These are phyloP conservation scores for Calonectria hawksworthii DNA, from an alignment of 2,329 filamentous ascomycete species.

Conservation along the genomic window DNA sequence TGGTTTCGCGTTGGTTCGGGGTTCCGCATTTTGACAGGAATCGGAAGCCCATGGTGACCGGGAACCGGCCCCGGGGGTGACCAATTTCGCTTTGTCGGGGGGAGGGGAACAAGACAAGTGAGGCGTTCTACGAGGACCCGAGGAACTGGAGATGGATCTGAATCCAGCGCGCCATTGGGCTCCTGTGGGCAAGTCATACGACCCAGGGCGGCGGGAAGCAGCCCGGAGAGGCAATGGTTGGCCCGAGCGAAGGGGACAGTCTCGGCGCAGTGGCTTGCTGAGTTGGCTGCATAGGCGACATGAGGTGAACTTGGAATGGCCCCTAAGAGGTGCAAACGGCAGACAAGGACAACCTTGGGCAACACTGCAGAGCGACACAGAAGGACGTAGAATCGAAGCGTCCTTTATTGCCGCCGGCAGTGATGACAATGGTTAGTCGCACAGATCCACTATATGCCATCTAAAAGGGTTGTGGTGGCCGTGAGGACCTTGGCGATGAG, in stretches of 20 bases:
- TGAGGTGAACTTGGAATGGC: not conserved
- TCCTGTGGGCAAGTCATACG: conserved; percentile 11
- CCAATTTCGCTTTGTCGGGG: not conserved
- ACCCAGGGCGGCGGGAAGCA: not conserved
- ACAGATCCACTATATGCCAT: conserved; percentile 27
- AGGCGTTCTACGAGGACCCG: conserved; percentile 7
- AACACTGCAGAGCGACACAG: conserved; percentile 10
- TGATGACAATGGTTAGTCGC: conserved; percentile 22
- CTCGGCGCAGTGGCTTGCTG: conserved; percentile 27
- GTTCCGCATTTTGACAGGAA: conserved; percentile 15
- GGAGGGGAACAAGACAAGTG: not conserved
- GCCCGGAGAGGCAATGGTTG: not conserved
- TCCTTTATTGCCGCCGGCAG: conserved; percentile 23
- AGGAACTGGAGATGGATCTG: not conserved
- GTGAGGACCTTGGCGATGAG: conserved; percentile 5
- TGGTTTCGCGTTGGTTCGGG: conserved; percentile 19
- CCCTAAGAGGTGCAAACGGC: not conserved
- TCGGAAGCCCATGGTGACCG: conserved; percentile 4
- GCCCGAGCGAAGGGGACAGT: conserved; percentile 13
- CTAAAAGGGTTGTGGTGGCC: not conserved
- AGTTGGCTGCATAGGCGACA: not conserved
- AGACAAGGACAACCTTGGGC: not conserved
- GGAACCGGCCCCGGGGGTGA: conserved; percentile 8
- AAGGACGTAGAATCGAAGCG: conserved; percentile 23
- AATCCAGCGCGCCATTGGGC: not conserved